Evolutionary conservation across 2,329 filamentous ascomycete species (phyloP), one percentile per base, ranked within the genome.

Genomic region (Tolypocladium album): DNA sequence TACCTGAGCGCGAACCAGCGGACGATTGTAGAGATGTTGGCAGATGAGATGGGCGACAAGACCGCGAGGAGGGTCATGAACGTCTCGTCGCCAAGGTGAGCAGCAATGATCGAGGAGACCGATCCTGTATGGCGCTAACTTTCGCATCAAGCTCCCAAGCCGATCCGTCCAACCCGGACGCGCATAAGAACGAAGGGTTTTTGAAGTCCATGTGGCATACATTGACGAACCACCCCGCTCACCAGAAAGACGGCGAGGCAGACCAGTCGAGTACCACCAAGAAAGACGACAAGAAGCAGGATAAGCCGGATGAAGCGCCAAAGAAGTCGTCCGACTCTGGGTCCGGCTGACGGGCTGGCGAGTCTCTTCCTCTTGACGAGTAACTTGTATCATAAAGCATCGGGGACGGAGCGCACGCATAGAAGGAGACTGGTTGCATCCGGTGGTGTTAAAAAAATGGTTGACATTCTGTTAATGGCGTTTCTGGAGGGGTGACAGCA

Each of bases 31-130:
- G 94, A 99, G 78, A 93, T 97, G 85, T 84, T 99, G 64, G 94
- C 94, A 8, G 92, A 99, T 68, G 94, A 99, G 78, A 88, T 99
- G 86, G 88, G 84, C 45, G 94, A 99, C 75, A 92, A 92, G 78
- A 90, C 85, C 36, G 94, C 94, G 40, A 94, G 90, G 78, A 83
- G 94, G 55, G 85, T 96, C 60, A 97, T 99, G 92, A 93, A 95
- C 69, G 78, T 96, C 60, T 71, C 70, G 38, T 67, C 68, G 27
- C 60, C 67, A 47, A 69, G 67, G 72, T 74, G 66, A 72, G 68
- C 24, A 36, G 11, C 43, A 24, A 1, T 13, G 40, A 15, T 24
- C 24, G 1, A 47, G 20, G 15, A 4, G 20, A 38, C 20, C 15
- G 31, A 5, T 17, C 4, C 8, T 31, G 2, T 20, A 15, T n/a